Evolutionary conservation across 495 filamentous ascomycete species (phyloP), one percentile per base, ranked within the genome.

Genomic region (Chaetomium fimeti): DNA sequence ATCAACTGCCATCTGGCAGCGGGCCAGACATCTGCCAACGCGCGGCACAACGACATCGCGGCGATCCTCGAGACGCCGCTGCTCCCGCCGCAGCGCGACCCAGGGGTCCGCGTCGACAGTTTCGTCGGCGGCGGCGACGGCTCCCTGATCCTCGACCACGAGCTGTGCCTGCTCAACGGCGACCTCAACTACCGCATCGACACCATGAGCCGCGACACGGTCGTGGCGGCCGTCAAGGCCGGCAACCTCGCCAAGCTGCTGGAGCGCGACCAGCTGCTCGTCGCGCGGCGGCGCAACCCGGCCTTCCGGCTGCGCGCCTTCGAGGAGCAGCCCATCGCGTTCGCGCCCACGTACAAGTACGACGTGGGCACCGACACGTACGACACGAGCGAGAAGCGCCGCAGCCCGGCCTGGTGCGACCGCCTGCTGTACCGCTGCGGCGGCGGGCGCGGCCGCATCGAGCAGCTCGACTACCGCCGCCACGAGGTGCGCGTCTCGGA

Each of bases 121-220:
- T 98, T 89, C 71, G 85, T 91, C 15, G 88, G 91, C 28, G 94
- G 94, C 40, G 94, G 94, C 18, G 94, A 98, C 71, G 94, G 94
- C 12, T 89, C 88, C 25, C 95, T 98, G 92, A 89, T 98, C 56
- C 84, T 97, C 57, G 94, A 98, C 68, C 93, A 98, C 69, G 94
- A 98, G 74, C 88, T 98, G 22, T 98, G 94, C 71, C 87, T 98
- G 57, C 76, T 97, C 22, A 97, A 98, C 72, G 94, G 94, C 20
- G 94, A 98, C 72, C 85, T 98, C 49, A 98, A 98, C 74, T 98
- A 98, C 77, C 92, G 94, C 47, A 98, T 98, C 70, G 94, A 98
- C 74, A 88, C 92, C n/a, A 96, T 97, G 83, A 88, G 89, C 22
- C 89, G 94, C 12, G 90, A 97, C 69, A 89, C 90, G 9, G 92